Evolutionary conservation across 2,329 filamentous ascomycete species (phyloP).

Genomic region (Gyromitra esculenta): DNA sequence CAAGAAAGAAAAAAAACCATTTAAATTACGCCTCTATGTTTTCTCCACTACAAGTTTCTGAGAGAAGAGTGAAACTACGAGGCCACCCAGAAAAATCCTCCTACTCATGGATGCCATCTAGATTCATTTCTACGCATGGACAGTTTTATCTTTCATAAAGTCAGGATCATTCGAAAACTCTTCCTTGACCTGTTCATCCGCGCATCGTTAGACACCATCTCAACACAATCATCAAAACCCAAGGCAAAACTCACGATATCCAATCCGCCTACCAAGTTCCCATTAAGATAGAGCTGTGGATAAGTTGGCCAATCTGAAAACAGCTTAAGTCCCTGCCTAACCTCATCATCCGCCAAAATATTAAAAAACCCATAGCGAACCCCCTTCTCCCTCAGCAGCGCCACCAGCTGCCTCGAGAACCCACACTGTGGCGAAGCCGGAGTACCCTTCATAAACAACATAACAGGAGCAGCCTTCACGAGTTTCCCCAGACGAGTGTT

Average conservation of each 20-base stretch:
- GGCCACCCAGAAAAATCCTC: background rate
- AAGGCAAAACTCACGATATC: slow-evolving; percentile 79
- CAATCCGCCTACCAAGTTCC: slow-evolving; percentile 89
- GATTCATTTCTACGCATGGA: slow-evolving; percentile 57
- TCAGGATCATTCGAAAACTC: slow-evolving; percentile 84
- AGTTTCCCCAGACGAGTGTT: slow-evolving; percentile 81
- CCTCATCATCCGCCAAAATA: slow-evolving; percentile 96
- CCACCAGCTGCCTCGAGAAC: slow-evolving; percentile 90
- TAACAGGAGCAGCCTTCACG: slow-evolving; percentile 94
- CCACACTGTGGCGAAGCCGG: slow-evolving; percentile 87
- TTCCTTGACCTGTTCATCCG: slow-evolving; percentile 78
- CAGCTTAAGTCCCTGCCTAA: slow-evolving; percentile 94
- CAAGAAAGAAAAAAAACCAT: slow-evolving; percentile 14
- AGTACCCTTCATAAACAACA: slow-evolving; percentile 99
- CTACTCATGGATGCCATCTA: background rate
- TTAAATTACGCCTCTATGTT: slow-evolving; percentile 47
- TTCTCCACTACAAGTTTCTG: slow-evolving; percentile 16
- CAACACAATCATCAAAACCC: slow-evolving; percentile 2
- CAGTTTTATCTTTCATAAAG: slow-evolving; percentile 80
- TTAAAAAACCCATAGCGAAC: slow-evolving; percentile 99
- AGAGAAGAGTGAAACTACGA: slow-evolving; percentile 6
- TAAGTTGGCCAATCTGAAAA: slow-evolving; percentile 99
- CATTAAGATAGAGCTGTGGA: slow-evolving; percentile 90
- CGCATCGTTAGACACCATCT: slow-evolving; percentile 2
- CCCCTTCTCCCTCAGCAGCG: slow-evolving; percentile 83